Percentiles rank a stretch among this genome's conserved stretches.
Evolutionary conservation across 345 rosid genomes (phyloP).

Genomic region (Mangifera indica): DNA sequence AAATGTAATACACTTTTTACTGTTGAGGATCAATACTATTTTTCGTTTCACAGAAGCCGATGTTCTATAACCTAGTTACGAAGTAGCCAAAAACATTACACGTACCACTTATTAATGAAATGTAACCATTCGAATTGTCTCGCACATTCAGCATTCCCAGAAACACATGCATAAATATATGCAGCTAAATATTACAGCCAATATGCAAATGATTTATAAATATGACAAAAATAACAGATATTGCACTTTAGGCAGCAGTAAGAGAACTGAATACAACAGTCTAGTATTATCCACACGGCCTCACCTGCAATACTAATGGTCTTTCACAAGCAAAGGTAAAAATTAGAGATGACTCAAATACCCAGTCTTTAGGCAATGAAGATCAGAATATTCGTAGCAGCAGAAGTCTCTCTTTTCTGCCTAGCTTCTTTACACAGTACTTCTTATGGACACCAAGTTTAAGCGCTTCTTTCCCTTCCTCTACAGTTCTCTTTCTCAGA

Average conservation of each 20-base stretch:
- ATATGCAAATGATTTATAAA: background rate
- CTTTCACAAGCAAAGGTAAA: background rate
- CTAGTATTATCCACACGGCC: background rate
- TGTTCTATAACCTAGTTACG: too few relatives aligned
- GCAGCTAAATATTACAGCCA: background rate
- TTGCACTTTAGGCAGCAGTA: background rate
- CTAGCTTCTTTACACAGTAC: slow-evolving; percentile 30
- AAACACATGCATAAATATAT: background rate
- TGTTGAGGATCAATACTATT: too few relatives aligned
- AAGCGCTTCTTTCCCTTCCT: slow-evolving; percentile 53
- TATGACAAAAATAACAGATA: too few relatives aligned
- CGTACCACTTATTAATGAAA: too few relatives aligned
- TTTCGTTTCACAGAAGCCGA: too few relatives aligned
- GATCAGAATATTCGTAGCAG: slow-evolving; percentile 49
- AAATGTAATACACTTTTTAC: too few relatives aligned
- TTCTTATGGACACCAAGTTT: slow-evolving; percentile 41
- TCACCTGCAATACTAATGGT: background rate
- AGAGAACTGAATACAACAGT: background rate
- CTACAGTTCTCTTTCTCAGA: slow-evolving; percentile 42
- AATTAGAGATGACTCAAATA: slow-evolving; percentile 15
- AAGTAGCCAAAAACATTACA: too few relatives aligned
- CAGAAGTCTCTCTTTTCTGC: slow-evolving; percentile 43
- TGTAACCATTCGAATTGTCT: too few relatives aligned
- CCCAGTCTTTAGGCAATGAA: slow-evolving; percentile 50
- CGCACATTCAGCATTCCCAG: background rate